phyloP scores from a whole-genome alignment of 2,329 filamentous ascomycete species.

The Neophaeococcomyces aloes region DNA sequence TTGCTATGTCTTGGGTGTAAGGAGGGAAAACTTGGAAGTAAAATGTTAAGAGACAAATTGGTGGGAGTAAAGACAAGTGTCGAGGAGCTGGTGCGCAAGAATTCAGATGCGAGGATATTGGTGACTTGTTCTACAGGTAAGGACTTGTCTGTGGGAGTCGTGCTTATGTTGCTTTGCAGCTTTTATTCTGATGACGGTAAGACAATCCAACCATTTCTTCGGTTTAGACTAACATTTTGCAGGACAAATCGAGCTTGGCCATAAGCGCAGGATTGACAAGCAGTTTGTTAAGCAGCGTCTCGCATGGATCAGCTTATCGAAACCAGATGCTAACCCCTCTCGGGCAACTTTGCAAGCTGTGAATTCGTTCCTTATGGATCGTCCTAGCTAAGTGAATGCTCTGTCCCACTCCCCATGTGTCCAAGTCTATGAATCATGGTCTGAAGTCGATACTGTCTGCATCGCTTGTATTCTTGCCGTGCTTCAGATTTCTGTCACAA shows the following conservation, averaged over 20 bases:
- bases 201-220: conserved; percentile 1
- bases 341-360: conserved; percentile 80
- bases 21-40: conserved; percentile 65
- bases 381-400: conserved; percentile 21
- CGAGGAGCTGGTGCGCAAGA: conserved; percentile 24
- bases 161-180: conserved; percentile 65
- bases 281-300: conserved; percentile 63
- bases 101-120: conserved; percentile 33
- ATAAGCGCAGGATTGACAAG: conserved; percentile 50
- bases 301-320: conserved; percentile 69
- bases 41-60: conserved; percentile 66
- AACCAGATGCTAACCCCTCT: conserved; percentile 72
- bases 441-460: no score
- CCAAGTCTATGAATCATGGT: no score
- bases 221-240: conserved; percentile 1
- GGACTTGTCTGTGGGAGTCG: conserved; percentile 68
- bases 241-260: conserved; percentile 7
- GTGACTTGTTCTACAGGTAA: conserved; percentile 67
- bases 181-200: conserved; percentile 57
- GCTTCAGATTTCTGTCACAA: neutral
- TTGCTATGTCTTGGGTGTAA: conserved; percentile 52
- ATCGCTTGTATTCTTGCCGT: no score
- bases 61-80: conserved; percentile 39
- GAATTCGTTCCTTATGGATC: conserved; percentile 73
- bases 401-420: neutral